Base-by-base conservation (phyloP, 164 flowering plant genomes). In the Warburgia ugandensis region DNA sequence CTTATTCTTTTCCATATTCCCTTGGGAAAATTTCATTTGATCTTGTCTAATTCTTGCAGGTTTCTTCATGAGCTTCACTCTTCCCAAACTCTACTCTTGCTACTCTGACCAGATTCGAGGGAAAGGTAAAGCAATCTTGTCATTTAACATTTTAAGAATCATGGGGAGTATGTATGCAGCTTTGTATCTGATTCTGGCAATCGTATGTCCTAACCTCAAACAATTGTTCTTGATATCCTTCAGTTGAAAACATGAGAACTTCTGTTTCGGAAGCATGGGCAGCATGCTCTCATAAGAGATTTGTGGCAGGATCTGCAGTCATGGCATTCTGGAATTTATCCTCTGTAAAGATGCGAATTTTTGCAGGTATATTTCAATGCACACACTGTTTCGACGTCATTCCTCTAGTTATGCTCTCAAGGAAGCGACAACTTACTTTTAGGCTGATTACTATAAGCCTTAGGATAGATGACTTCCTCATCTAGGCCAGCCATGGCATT, bases 61-160 rank as follows among this genome's bases (percentile, higher is more conserved):
- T 5, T 86, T 88, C 57, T 82, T 88, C 53, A 35, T 68, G 31
- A 76, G 88, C 69, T 88, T 92, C 66, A 81, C 80, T 14, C 55
- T 63, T 20, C 99, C 97, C 60, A 88, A 79, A 54, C 67, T 88
- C n/a, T 88, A 82, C 56, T 64, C 81, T 7, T 63, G 58, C 36
- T 80, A 88, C 59, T 63, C 77, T 20, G 46, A 19, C 43, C 81
- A 73, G 61, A 71, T 88, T 53, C 66, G 66, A 48, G 59, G 57
- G n/a, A 74, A 57, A 82, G 99, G 95, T 92, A 74, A 23, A 4
- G 12, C n/a, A 16, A 36, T 27, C 7, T 43, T 51, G 28, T 21
- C 37, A 11, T 1, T 36, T 9, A 5, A 23, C 5, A 6, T 30
- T 12, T 11, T 6, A 31, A 5, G 29, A 8, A 10, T 45, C 25